Evolutionary conservation across 108 stramenopile genomes (phyloP), one percentile per base, ranked within the genome.

Genomic region (Cyclotella kingstonii): DNA sequence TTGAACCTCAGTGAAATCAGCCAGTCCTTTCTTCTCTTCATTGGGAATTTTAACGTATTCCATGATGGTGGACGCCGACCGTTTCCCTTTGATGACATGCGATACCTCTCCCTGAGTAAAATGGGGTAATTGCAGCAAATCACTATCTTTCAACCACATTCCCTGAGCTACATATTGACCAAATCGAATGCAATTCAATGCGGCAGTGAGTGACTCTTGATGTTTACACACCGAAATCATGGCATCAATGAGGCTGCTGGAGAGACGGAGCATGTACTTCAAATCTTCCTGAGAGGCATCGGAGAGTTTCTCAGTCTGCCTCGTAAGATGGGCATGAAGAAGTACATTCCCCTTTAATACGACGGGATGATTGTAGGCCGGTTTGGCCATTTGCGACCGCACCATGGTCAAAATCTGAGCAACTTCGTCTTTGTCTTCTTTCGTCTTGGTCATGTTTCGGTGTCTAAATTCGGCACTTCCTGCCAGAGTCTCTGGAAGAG

Each of bases 221-320:
- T 88, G 85, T 66, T 94, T 85, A 60, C 91, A 89, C 12, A 97
- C 89, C 28, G 91, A 90, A 67, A 98, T 86, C 95, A 98, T 96
- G 55, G 95, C 98, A 78, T 98, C 96, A 42, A 96, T 81, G 25
- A 98, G 73, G 41, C 86, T 74, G 14, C 77, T 86, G 23, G 95
- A 83, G 30, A 67, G 41, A 26, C 76, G 64, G 28, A 98, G 80
- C 94, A 98, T 96, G 51, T 69, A 79, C 46, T 89, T 79, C 65
- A 96, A 75, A 74, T 98, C 90, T 34, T 84, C 81, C 18, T 14
- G 14, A 15, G 73, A 65, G 8, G 54, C 39, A 21, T 62, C 70
- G 7, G 73, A 64, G 22, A 85, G 51, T 38, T 66, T 71, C 8
- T 76, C 78, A 12, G 90, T 77, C 60, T 88, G 53, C 7, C 91